Conservation (phyloP, 805 yeast genomes). For the Zygotorulaspora danielsina region DNA sequence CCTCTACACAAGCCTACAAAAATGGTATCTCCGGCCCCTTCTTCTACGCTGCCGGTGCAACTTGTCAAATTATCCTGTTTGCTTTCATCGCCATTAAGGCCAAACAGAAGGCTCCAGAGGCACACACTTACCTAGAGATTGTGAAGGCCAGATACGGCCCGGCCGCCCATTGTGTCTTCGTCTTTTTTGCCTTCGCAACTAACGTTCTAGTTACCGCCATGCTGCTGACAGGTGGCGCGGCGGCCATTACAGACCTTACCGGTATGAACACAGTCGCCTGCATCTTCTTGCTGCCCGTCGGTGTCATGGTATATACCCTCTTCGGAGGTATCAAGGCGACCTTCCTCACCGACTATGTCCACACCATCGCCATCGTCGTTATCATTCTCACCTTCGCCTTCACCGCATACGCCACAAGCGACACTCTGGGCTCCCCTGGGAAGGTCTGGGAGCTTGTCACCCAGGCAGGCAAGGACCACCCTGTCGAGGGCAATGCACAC, state of each 20-base stretch:
- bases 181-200: constrained; percentile 81
- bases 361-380: constrained; percentile 74
- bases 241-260: constrained; percentile 72
- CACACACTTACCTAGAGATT: constrained; percentile 87
- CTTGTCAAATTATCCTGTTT: constrained; percentile 81
- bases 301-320: constrained; percentile 67
- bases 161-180: constrained; percentile 61
- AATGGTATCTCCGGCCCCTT: constrained; percentile 78
- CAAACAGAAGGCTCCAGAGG: constrained; percentile 84
- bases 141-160: constrained; percentile 76
- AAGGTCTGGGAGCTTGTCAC: constrained; percentile 71
- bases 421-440: constrained; percentile 74
- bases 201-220: constrained; percentile 88
- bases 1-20: constrained; percentile 72
- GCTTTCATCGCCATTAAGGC: constrained; percentile 85
- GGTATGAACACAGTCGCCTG: constrained; percentile 83
- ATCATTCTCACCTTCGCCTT: constrained; percentile 80
- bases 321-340: constrained; percentile 84
- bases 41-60: constrained; percentile 88
- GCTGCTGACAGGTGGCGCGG: constrained; percentile 88
- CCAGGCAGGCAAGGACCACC: constrained; percentile 53
- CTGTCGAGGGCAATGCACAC: constrained; percentile 72
- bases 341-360: constrained; percentile 72
- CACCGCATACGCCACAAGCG: constrained; percentile 67
- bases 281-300: constrained; percentile 75